Base-by-base conservation (phyloP, 2,329 filamentous ascomycete genomes). In the Aspergillus hiratsukae region DNA sequence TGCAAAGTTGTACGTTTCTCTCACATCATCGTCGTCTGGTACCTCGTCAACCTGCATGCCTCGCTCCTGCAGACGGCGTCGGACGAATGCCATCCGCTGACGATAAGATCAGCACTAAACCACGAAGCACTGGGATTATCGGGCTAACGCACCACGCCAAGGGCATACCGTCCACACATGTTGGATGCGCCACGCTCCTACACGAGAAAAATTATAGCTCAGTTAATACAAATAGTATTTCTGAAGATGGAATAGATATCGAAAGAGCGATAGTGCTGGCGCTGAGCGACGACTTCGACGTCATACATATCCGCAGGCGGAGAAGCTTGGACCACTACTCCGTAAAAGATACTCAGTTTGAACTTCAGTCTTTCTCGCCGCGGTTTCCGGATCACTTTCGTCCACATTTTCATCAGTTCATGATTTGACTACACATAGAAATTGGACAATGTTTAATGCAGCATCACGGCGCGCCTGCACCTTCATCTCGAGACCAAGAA, bases 1-100 rank as follows among this genome's bases (percentile, higher is more conserved):
- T 0, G 93, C 91, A 69, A 99, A 95, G 72, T 97, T 97, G 77
- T 95, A 96, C 37, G 84, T 91, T 68, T 90, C 88, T 40, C 89
- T 83, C 35, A 85, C 76, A 49, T 78, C 83, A 19, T 90, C 84
- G 64, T 96, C 90, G 3, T 83, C 82, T 0, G 90, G 89, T 0
- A 83, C 85, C 55, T 91, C 84, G 56, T 87, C 81, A 2, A 90
- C 85, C 2, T 81, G 82, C 84, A 96, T 89, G 59, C 87, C 80
- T 64, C 91, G 83, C 37, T 91, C 81, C 66, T 89, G 82, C 6
- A 97, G 79, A 70, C 88, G 86, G 54, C 81, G 83, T 52, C 88
- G 87, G 56, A 96, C 82, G 69, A 91, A 87, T 25, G 86, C 87
- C 37, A 90, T 87, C 60, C 90, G 84, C 90, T 95, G 65, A n/a